Conservation (phyloP, 2,329 filamentous ascomycete species). For the Parascedosporium putredinis region DNA sequence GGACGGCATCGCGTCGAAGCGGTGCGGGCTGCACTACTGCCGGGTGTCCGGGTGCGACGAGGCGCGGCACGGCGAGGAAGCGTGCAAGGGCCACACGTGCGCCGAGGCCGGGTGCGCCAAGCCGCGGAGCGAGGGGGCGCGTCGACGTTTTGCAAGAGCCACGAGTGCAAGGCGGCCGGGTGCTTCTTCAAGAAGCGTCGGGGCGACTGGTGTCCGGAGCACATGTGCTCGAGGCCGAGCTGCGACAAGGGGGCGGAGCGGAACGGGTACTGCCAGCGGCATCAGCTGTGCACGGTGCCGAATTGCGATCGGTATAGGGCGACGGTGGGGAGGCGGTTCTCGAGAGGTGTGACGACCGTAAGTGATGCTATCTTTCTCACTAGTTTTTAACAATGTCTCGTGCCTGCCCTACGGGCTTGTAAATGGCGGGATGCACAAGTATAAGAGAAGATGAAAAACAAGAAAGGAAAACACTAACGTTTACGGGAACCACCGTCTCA, state of each 20-base stretch:
- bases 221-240: conserved; percentile 8
- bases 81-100: conserved; percentile 12
- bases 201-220: conserved; percentile 9
- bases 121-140: conserved; percentile 1
- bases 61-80: conserved; percentile 5
- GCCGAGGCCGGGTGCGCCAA: conserved; percentile 11
- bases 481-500: background rate
- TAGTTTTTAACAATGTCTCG: background rate
- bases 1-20: conserved; percentile 9
- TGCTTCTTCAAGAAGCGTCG: conserved; percentile 12
- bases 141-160: conserved; percentile 14
- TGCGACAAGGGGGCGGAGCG: conserved; percentile 6
- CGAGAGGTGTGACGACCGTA: conserved; percentile 7
- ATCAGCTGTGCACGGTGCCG: conserved; percentile 8
- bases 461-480: background rate
- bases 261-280: conserved; percentile 5
- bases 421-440: too few species aligned
- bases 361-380: background rate
- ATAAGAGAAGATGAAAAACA: too few species aligned
- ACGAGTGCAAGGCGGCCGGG: conserved; percentile 13
- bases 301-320: conserved; percentile 5
- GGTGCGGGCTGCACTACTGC: conserved; percentile 14
- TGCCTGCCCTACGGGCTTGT: background rate
- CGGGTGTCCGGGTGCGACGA: conserved; percentile 11
- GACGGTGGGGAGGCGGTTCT: background rate